Evolutionary conservation across 345 rosid genomes (phyloP).

Genomic region (Psidium guajava): DNA sequence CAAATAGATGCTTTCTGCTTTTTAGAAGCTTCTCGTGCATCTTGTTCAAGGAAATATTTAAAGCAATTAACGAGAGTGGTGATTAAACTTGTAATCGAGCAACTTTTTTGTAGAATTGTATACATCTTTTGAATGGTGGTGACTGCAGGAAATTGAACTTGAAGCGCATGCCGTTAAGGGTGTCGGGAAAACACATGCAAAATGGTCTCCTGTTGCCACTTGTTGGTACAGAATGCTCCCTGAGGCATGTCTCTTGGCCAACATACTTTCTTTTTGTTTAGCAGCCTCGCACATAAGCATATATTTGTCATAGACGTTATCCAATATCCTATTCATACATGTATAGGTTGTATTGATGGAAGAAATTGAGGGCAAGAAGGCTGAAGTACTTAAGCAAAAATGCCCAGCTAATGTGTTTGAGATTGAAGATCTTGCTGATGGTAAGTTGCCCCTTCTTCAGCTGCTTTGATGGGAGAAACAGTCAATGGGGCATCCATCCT

Average conservation of each 20-base stretch:
- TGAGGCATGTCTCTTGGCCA: constrained; percentile 33
- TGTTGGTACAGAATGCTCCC: constrained; percentile 98
- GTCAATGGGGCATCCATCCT: neutral
- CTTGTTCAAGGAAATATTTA: neutral
- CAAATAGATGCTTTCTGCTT: neutral
- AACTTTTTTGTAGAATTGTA: neutral
- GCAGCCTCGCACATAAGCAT: neutral
- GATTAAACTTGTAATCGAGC: neutral
- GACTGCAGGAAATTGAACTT: constrained; percentile 73
- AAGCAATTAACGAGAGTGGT: neutral
- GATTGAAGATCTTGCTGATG: constrained; percentile 85
- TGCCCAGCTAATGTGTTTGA: constrained; percentile 83
- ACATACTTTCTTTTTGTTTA: neutral
- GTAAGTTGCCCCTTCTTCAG: constrained; percentile 17
- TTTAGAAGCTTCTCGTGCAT: neutral
- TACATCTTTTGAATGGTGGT: neutral
- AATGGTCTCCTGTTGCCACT: constrained; percentile 98
- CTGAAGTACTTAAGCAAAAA: constrained; percentile 50
- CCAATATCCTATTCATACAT: neutral
- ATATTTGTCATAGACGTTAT: neutral
- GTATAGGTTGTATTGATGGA: constrained; percentile 56
- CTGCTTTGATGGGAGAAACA: neutral
- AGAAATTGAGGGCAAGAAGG: constrained; percentile 47
- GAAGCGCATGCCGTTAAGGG: constrained; percentile 95
- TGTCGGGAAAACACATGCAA: constrained; percentile 82